These are phyloP conservation scores for Phytophthora hybrid DNA, from an alignment of 352 stramenopile species.

Conservation along the genomic window DNA sequence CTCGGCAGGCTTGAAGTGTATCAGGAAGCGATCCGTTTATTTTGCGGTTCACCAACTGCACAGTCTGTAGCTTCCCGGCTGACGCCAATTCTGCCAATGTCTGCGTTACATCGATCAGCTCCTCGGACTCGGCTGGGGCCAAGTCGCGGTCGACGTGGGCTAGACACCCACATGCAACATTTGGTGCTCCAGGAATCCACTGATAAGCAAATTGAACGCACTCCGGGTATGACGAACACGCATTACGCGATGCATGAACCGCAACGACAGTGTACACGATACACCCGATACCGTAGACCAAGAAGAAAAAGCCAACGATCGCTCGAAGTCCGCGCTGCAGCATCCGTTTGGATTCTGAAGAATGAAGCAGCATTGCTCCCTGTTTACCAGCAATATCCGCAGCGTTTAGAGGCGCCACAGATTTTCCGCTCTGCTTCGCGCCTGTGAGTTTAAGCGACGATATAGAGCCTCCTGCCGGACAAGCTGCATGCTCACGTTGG, in stretches of 20 bases:
- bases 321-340: conserved; percentile 16
- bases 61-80: conserved; percentile 33
- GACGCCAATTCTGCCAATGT: conserved; percentile 26
- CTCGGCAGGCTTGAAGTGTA: conserved; percentile 22
- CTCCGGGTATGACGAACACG: conserved; percentile 25
- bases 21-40: conserved; percentile 38
- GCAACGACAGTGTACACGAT: conserved; percentile 30
- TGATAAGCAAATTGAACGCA: conserved; percentile 23
- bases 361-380: neutral
- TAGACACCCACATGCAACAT: conserved; percentile 30
- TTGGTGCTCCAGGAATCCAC: conserved; percentile 17
- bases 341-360: neutral
- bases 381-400: neutral
- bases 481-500: neutral
- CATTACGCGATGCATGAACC: conserved; percentile 12
- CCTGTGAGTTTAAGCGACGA: neutral
- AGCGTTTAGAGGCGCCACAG: neutral
- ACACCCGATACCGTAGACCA: conserved; percentile 34
- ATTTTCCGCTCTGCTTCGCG: neutral
- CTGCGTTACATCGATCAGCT: conserved; percentile 29
- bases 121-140: conserved; percentile 19
- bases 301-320: conserved; percentile 32
- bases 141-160: conserved; percentile 43
- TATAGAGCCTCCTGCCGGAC: neutral
- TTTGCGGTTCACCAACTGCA: conserved; percentile 40